Evolutionary conservation across 495 filamentous ascomycete species (phyloP).

Genomic region (Trichoderma reesei): DNA sequence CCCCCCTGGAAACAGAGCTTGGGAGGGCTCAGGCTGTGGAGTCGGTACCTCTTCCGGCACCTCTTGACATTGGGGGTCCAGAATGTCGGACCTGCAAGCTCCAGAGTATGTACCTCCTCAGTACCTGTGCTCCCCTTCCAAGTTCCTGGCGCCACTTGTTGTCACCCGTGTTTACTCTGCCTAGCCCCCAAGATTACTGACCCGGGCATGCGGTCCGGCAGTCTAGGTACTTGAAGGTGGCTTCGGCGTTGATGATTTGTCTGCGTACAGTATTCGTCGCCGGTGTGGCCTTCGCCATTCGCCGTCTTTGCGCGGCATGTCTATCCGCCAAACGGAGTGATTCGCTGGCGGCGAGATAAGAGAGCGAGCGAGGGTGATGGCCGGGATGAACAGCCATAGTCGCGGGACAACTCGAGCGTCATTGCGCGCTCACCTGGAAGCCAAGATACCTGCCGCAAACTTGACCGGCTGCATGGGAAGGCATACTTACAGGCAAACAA

Average conservation of each 20-base stretch:
- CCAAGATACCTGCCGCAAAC: background rate
- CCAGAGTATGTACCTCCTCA: background rate
- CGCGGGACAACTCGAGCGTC: background rate
- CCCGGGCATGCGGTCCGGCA: background rate
- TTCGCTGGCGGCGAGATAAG: background rate
- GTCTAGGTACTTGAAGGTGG: background rate
- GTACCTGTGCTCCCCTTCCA: background rate
- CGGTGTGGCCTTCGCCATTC: background rate
- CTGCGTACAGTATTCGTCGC: background rate
- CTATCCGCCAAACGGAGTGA: background rate
- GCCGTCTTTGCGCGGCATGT: background rate
- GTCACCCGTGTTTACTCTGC: too few species aligned
- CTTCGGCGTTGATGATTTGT: background rate
- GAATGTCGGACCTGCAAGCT: background rate
- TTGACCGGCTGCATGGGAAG: conserved; percentile 1
- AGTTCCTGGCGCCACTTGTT: background rate
- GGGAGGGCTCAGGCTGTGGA: background rate
- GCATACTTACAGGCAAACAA: background rate
- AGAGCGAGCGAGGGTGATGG: background rate
- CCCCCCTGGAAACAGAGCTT: background rate
- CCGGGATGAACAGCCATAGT: background rate
- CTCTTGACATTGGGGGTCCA: background rate
- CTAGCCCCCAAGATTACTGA: too few species aligned
- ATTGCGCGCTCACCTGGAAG: background rate
- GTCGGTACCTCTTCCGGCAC: too few species aligned